Evolutionary conservation across 164 flowering plant species (phyloP).

Genomic region (Magnolia kwangsiensis): DNA sequence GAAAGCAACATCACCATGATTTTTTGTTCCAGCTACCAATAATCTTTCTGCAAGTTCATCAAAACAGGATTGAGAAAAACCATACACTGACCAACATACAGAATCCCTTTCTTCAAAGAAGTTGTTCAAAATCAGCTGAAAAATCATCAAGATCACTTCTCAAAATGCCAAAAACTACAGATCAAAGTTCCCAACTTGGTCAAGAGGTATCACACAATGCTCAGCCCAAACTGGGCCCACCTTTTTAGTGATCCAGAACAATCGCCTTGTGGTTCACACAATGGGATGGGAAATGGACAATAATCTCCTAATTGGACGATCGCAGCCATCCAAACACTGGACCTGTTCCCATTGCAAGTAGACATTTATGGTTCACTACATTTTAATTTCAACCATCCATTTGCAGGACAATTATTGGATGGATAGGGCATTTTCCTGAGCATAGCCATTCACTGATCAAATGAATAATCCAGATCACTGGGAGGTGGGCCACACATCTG

Average conservation of each 20-base stretch:
- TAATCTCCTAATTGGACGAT: neutral
- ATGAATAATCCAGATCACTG: neutral
- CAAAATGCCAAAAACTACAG: neutral
- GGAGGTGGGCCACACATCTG: neutral
- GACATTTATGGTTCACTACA: no score
- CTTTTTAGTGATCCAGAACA: neutral
- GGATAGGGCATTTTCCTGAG: neutral
- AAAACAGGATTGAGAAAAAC: neutral
- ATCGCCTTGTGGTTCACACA: neutral
- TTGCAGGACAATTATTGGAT: neutral
- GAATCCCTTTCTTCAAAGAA: neutral
- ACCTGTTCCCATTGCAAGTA: neutral
- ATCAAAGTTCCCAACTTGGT: neutral
- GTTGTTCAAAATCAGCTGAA: neutral
- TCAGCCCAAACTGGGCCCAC: neutral
- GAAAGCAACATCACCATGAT: neutral
- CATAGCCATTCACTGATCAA: neutral
- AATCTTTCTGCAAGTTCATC: neutral
- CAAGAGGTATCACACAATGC: neutral
- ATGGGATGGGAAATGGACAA: neutral
- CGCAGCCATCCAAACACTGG: neutral
- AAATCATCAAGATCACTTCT: neutral
- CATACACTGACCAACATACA: neutral
- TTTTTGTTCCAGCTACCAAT: neutral
- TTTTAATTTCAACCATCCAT: no score